Conservation (phyloP, 2,329 filamentous ascomycete genomes). For the Aspergillus fijiensis region DNA sequence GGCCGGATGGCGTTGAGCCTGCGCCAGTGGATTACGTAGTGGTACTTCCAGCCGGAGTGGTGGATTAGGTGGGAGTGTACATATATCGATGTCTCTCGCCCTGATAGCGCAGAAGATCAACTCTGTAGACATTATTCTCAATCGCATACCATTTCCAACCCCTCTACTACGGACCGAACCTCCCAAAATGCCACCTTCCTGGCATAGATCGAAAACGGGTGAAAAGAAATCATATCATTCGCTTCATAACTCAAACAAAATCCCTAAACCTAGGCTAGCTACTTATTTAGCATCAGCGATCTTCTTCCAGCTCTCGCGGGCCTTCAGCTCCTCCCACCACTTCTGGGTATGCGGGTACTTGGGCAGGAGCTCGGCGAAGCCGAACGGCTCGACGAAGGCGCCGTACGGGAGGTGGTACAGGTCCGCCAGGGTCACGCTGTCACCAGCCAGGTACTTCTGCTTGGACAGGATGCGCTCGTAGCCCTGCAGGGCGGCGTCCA, state of each 20-base stretch:
- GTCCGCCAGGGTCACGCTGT: conserved; percentile 18
- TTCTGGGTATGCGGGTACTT: conserved; percentile 16
- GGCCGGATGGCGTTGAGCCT: conserved; percentile 59
- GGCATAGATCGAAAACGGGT: too few species aligned
- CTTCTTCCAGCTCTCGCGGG: conserved; percentile 14
- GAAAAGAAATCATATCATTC: neutral
- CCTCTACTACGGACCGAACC: too few species aligned
- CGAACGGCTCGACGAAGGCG: conserved; percentile 12
- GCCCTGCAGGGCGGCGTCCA: conserved; percentile 13
- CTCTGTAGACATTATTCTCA: too few species aligned
- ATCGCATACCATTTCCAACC: too few species aligned
- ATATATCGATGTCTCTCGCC: too few species aligned
- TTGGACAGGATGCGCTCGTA: conserved; percentile 22
- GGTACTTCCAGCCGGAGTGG: conserved; percentile 57
- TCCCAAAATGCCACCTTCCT: too few species aligned
- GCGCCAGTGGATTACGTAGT: conserved; percentile 68
- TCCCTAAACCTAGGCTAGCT: neutral
- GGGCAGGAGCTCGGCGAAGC: conserved; percentile 12
- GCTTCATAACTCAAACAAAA: neutral
- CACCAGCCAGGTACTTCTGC: conserved; percentile 22
- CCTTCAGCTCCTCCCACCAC: conserved; percentile 18
- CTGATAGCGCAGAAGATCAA: too few species aligned
- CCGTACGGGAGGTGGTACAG: conserved; percentile 18
- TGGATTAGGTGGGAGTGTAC: conserved; percentile 47
- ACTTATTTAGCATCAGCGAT: neutral